Evolutionary conservation across 139 green algal genomes (phyloP).

Genomic region (Raphidocelis subcapitata): DNA sequence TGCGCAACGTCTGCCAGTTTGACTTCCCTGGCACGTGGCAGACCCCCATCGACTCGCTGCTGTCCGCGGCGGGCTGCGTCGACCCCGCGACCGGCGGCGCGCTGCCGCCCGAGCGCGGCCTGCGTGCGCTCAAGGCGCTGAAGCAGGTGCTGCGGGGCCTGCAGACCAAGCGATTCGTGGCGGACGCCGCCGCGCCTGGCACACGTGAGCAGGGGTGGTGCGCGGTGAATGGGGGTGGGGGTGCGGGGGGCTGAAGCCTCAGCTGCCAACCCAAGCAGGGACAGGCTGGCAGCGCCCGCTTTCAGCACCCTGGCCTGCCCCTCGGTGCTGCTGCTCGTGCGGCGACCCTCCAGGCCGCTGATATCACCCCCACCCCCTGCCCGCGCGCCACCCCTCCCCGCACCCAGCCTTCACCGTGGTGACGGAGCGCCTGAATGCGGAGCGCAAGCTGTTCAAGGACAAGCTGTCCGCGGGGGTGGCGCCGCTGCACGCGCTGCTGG

Average conservation of each 20-base stretch:
- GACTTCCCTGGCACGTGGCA: conserved; percentile 53
- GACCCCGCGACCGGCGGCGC: neutral
- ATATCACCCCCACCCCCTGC: neutral
- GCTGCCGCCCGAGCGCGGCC: neutral
- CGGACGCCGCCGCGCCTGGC: conserved; percentile 37
- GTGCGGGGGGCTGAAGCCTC: too few relatives aligned
- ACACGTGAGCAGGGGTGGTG: neutral
- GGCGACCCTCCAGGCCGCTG: too few relatives aligned
- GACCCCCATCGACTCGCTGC: conserved; percentile 25
- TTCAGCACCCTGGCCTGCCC: too few relatives aligned
- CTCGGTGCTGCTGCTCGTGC: too few relatives aligned
- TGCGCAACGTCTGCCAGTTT: conserved; percentile 76
- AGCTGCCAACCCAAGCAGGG: too few relatives aligned
- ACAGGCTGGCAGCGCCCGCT: too few relatives aligned
- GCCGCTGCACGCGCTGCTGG: conserved; percentile 43
- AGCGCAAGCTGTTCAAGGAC: conserved; percentile 51
- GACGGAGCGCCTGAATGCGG: conserved; percentile 31
- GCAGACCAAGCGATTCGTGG: conserved; percentile 69
- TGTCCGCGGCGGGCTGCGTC: neutral
- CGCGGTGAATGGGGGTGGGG: neutral
- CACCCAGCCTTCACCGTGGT: conserved; percentile 20
- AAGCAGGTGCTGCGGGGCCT: conserved; percentile 68
- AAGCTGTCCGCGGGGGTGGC: conserved; percentile 42
- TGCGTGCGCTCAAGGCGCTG: conserved; percentile 55
- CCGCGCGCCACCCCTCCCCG: neutral